phyloP scores from a whole-genome alignment of 345 rosid species.

The Murraya paniculata region DNA sequence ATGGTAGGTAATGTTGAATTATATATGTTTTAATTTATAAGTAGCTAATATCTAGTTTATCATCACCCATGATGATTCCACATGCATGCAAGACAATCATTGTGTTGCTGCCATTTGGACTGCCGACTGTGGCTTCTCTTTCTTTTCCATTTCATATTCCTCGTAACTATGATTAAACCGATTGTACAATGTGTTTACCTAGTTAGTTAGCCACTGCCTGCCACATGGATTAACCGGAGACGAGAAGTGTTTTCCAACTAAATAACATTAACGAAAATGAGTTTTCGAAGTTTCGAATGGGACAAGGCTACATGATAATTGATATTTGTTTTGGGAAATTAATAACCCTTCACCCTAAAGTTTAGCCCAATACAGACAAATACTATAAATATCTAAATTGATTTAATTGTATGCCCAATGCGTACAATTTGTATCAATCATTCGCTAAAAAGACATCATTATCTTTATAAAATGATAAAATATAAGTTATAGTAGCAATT shows the following conservation, averaged over 20 bases:
- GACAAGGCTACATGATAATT: too few species aligned
- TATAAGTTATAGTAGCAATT: too few species aligned
- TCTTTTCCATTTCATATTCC: background rate
- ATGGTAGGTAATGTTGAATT: background rate
- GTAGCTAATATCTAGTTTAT: background rate
- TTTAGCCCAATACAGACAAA: too few species aligned
- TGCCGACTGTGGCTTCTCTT: background rate
- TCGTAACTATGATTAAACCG: background rate
- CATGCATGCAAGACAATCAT: background rate
- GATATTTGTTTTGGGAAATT: too few species aligned
- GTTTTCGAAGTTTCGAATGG: background rate
- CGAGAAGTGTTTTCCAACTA: background rate
- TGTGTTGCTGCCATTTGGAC: background rate
- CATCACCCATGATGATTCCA: conserved; percentile 4
- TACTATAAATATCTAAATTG: too few species aligned
- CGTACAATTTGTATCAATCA: too few species aligned
- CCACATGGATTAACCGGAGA: background rate
- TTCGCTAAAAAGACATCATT: too few species aligned
- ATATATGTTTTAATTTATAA: background rate
- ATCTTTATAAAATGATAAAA: too few species aligned
- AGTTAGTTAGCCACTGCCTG: background rate
- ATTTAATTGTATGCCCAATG: too few species aligned
- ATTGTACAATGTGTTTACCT: background rate
- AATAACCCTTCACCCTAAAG: too few species aligned
- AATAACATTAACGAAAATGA: background rate